Evolutionary conservation across 1,284 basidiomycete genomes (phyloP).

Genomic region (Meira miltonrushii): DNA sequence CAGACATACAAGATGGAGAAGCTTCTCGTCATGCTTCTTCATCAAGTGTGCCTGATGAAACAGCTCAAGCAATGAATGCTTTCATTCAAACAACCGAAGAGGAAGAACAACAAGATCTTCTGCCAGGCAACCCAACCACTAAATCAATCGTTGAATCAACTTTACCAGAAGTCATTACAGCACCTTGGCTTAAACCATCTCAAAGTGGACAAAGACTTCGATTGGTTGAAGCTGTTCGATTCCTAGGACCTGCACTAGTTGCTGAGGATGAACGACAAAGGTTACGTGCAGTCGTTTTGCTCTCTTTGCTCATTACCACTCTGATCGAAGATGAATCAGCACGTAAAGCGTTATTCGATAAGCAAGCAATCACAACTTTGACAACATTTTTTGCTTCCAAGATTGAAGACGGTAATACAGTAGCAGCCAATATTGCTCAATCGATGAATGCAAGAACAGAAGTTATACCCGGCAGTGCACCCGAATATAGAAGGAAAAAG

Average conservation of each 20-base stretch:
- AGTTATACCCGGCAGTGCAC: slow-evolving; percentile 28
- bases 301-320: slow-evolving; percentile 12
- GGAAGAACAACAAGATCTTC: not conserved
- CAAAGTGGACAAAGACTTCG: not conserved
- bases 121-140: no score
- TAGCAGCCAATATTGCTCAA: slow-evolving; percentile 32
- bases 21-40: not conserved
- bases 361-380: slow-evolving; percentile 69
- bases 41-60: not conserved
- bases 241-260: slow-evolving; percentile 9
- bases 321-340: slow-evolving; percentile 5
- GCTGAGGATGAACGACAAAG: slow-evolving; percentile 9
- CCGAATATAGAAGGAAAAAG: slow-evolving; percentile 8
- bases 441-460: slow-evolving; percentile 26
- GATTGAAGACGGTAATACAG: slow-evolving; percentile 68
- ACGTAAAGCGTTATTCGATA: slow-evolving; percentile 59
- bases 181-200: not conserved
- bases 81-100: not conserved
- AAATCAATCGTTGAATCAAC: not conserved
- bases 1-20: no score
- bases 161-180: not conserved
- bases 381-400: slow-evolving; percentile 78
- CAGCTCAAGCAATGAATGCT: not conserved
- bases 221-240: slow-evolving; percentile 8
- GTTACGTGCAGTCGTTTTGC: slow-evolving; percentile 8